Evolutionary conservation across 2,329 filamentous ascomycete species (phyloP), one percentile per base, ranked within the genome.

Genomic region (Hypoxylon sp.): DNA sequence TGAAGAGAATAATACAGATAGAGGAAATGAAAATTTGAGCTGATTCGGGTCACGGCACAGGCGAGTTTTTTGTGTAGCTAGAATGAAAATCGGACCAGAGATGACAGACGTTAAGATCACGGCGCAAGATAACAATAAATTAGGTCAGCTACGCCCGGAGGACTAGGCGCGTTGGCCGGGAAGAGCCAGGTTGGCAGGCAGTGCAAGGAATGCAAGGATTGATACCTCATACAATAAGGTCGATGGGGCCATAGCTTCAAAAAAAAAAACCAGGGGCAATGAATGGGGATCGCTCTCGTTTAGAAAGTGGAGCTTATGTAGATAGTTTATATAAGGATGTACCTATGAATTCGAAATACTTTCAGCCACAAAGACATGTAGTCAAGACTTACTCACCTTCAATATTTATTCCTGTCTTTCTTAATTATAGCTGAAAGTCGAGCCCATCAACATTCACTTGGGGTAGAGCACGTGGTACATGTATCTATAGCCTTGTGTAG

Each of bases 91-190:
- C 10, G 56, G 55, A 60, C 44, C 56, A 58, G 39, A 63, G 47
- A 61, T 46, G 63, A 50, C 37, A 57, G 48, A 68, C 29, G 48
- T 50, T 53, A 52, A 31, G 54, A 61, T 68, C 60, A 54, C 54
- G 55, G 50, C 55, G 44, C 39, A 46, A 55, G 51, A 63, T 50
- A 53, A 57, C 57, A 54, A 51, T 61, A 64, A 67, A 67, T 70
- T 64, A 69, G 31, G 59, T 56, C 63, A 55, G 57, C 54, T 61
- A 44, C 51, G 35, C 56, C 60, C 64, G 26, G 44, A 26, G 52
- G 47, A 54, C 35, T 63, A 59, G 54, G 47, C 65, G 57, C 56
- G 68, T 68, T 70, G 68, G 60, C 68, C 47, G 60, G 64, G 60
- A 42, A 59, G 60, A 65, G 56, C 48, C n/a, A 51, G 48, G 59